phyloP scores from a whole-genome alignment of 441 rosid species.

The Gossypium schwendimanii region DNA sequence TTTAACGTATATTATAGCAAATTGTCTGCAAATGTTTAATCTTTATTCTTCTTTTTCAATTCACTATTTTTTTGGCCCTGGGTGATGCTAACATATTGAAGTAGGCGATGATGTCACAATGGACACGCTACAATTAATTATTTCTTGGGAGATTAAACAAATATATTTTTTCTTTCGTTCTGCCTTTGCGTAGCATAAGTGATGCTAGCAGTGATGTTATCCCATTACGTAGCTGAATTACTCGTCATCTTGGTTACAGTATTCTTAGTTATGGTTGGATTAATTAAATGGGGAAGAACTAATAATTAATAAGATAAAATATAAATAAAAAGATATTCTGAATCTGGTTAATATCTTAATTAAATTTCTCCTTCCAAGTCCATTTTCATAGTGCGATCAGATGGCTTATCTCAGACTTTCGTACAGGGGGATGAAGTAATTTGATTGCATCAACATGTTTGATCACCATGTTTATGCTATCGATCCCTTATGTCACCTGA shows the following conservation, averaged over 20 bases:
- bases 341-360: not conserved
- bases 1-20: not conserved
- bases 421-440: not conserved
- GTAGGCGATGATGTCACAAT: not conserved
- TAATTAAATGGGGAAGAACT: not conserved
- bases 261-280: not conserved
- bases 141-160: not conserved
- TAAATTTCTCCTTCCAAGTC: not conserved
- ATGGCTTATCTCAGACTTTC: not conserved
- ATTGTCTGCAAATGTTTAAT: not conserved
- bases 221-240: not conserved
- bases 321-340: not conserved
- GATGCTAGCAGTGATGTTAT: constrained; percentile 5
- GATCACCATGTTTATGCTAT: not conserved
- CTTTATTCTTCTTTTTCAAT: not conserved
- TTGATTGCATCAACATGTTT: not conserved
- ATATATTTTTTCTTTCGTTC: not conserved
- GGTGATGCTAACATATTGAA: not conserved
- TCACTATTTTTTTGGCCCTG: not conserved
- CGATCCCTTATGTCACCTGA: not conserved
- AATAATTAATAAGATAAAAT: not conserved
- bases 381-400: not conserved
- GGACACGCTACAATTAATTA: not conserved
- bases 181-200: not conserved
- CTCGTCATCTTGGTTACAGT: not conserved